Evolutionary conservation across 23 red algal species (phyloP).

Genomic region (Gracilariopsis chorda): DNA sequence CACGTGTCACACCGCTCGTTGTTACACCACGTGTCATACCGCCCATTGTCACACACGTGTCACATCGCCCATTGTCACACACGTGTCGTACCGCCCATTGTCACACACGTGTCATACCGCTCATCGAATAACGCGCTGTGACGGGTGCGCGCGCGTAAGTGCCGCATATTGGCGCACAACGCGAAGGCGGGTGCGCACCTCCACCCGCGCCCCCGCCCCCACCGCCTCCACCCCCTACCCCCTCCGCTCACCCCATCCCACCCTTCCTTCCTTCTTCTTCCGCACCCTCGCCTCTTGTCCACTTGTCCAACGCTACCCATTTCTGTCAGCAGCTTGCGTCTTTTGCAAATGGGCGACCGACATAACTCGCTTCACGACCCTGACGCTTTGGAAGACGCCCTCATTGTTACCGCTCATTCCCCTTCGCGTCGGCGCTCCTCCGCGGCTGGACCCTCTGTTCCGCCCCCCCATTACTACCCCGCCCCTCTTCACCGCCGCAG

Average conservation of each 20-base stretch:
- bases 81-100: no score
- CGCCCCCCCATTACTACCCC: neutral
- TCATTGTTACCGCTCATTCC: neutral
- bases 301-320: no score
- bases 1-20: no score
- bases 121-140: no score
- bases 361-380: neutral
- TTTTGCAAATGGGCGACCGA: neutral
- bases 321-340: neutral
- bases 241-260: neutral
- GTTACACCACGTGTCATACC: no score
- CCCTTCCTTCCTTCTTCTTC: neutral
- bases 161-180: no score
- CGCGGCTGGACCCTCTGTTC: neutral
- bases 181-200: no score
- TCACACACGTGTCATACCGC: no score
- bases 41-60: no score
- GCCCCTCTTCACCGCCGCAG: neutral
- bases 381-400: conserved; percentile 3
- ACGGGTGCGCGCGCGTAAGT: no score
- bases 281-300: neutral
- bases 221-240: neutral
- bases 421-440: neutral
- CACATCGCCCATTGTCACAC: no score
- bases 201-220: neutral